Conservation (phyloP, 768 basidiomycete species). For the Naematelia aurantialba region DNA sequence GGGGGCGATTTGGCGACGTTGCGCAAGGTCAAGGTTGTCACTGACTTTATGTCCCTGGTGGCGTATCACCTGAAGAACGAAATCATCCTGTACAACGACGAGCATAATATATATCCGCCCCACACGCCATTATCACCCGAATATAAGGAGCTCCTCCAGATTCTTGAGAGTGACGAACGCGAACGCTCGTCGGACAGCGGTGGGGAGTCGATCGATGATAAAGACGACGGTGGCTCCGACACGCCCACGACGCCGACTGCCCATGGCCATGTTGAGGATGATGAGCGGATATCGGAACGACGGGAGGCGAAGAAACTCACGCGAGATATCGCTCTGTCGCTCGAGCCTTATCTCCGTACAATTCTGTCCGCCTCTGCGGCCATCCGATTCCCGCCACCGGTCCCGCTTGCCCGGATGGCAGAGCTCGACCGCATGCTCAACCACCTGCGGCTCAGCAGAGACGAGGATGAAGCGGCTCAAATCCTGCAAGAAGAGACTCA, state of each 20-base stretch:
- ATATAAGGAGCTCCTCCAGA: slow-evolving; percentile 30
- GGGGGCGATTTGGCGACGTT: slow-evolving; percentile 80
- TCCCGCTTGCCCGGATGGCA: slow-evolving; percentile 81
- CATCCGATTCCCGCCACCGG: slow-evolving; percentile 84
- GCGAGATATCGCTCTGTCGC: slow-evolving; percentile 69
- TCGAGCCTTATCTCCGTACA: slow-evolving; percentile 77
- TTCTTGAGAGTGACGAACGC: slow-evolving; percentile 42
- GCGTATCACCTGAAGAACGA: slow-evolving; percentile 92
- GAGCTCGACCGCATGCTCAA: slow-evolving; percentile 76
- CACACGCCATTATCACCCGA: slow-evolving; percentile 18
- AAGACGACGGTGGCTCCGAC: not conserved
- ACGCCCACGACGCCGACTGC: not conserved
- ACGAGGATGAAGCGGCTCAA: slow-evolving; percentile 64
- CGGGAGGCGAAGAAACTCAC: slow-evolving; percentile 46
- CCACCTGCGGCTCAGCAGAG: slow-evolving; percentile 69
- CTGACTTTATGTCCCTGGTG: slow-evolving; percentile 84
- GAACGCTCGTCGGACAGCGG: not conserved
- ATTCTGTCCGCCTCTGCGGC: slow-evolving; percentile 93
- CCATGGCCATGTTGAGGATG: slow-evolving; percentile 11
- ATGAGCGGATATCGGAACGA: slow-evolving; percentile 20
- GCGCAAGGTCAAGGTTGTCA: slow-evolving; percentile 82
- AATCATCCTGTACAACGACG: slow-evolving; percentile 54
- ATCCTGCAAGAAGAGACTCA: slow-evolving; percentile 61
- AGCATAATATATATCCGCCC: slow-evolving; percentile 49
- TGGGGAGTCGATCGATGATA: not conserved